Base-by-base conservation (phyloP, 208 protist genomes). In the Trypanosoma vivax region DNA sequence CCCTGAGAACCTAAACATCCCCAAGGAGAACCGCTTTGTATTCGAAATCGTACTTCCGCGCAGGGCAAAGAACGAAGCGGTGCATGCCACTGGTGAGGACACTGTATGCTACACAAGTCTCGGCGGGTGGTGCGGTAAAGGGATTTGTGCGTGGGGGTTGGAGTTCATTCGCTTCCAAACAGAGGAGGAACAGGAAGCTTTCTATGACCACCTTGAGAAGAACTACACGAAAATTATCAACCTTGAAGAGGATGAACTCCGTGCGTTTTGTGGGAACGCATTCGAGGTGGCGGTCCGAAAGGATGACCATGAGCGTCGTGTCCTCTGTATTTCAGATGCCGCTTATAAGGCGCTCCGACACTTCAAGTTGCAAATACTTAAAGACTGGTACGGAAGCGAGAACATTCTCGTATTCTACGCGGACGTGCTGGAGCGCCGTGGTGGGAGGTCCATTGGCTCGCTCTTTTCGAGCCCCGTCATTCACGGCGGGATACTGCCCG, bases 141-240 rank as follows among this genome's bases (percentile, higher is more conserved):
- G 75, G 24, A 88, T 92, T 50, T 88, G 80, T 47, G 84, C 79
- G 11, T 92, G 79, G 79, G 70, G 65, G 25, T 63, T 85, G 47
- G 47, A 73, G 19, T 63, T 51, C 38, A 34, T 92, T 35, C 46
- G 38, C 16, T 92, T 92, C 23, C 54, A 65, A 19, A 51, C 35
- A 2, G 74, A 83, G 35, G 72, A 76, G 31, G 68, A 74, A 47
- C 50, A 76, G 51, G 68, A 68, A 11, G 62, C 63, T 16, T 87
- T 92, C 51, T 71, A 73, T 47, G 43, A 76, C 9, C 79, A 88
- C 60, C 50, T 92, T 40, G 70, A 62, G 33, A 27, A 51, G 21
- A 57, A 50, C 25, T 86, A 82, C 54, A 51, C 66, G 10, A 61
- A 66, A 24, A 70, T 92, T 18, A 35, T 88, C 21, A 65, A 74